Conservation (phyloP, 345 rosid genomes). For the Hibiscus tridactylites region DNA sequence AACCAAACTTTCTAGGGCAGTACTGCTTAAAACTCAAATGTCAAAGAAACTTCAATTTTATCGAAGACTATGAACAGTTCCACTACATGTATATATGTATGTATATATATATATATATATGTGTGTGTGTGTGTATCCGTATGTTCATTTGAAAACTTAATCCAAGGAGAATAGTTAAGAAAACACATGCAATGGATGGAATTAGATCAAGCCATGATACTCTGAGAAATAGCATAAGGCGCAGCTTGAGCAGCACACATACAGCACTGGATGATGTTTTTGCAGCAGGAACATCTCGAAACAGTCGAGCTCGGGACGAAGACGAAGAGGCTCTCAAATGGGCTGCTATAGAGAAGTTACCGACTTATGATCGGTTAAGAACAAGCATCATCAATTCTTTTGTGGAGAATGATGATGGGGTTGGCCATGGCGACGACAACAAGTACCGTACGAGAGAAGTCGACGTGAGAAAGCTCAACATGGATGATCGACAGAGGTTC, state of each 20-base stretch:
- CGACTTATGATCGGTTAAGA: constrained; percentile 67
- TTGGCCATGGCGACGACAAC: too few relatives aligned
- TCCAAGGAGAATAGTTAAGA: background rate
- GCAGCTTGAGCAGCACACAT: constrained; percentile 48
- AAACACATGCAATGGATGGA: constrained; percentile 1
- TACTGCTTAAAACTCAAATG: too few relatives aligned
- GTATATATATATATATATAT: too few relatives aligned
- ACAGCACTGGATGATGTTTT: constrained; percentile 58
- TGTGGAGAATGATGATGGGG: constrained; percentile 11
- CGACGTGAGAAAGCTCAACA: constrained; percentile 64
- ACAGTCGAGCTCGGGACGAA: constrained; percentile 35
- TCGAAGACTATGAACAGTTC: too few relatives aligned
- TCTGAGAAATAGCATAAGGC: constrained; percentile 24
- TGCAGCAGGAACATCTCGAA: constrained; percentile 32
- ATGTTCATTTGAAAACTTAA: too few relatives aligned
- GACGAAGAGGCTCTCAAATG: constrained; percentile 94
- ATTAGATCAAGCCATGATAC: constrained; percentile 15
- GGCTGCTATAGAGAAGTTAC: constrained; percentile 91
- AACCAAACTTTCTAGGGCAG: too few relatives aligned
- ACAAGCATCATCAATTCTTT: constrained; percentile 58
- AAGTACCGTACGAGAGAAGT: constrained; percentile 33
- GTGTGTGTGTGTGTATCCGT: too few relatives aligned
- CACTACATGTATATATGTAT: too few relatives aligned
- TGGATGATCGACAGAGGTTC: constrained; percentile 55
- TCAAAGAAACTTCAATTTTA: too few relatives aligned